Conservation (phyloP, 345 rosid genomes). For the Hypericum perforatum region DNA sequence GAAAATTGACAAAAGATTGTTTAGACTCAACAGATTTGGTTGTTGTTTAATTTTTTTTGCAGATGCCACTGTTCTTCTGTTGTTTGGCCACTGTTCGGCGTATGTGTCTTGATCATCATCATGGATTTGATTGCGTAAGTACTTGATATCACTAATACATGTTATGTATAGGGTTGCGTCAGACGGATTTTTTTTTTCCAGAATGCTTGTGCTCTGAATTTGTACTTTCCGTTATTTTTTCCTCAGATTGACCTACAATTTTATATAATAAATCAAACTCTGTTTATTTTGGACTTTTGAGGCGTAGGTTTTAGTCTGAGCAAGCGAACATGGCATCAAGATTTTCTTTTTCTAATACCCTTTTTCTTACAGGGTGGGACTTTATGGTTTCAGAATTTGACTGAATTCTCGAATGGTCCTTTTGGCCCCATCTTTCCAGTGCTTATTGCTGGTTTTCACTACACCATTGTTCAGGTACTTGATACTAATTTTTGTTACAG, state of each 20-base stretch:
- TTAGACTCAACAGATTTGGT: not conserved
- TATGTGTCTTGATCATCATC: conserved; percentile 76
- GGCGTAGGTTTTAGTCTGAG: too few relatives aligned
- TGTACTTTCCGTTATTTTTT: not conserved
- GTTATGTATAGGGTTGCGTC: not conserved
- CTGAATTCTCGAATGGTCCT: conserved; percentile 59
- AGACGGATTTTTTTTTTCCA: too few relatives aligned
- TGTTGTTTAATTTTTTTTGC: conserved; percentile 3
- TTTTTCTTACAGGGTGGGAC: conserved; percentile 71
- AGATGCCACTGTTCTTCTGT: conserved; percentile 78
- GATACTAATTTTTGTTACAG: conserved; percentile 8
- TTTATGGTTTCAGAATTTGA: conserved; percentile 88
- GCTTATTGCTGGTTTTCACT: conserved; percentile 70
- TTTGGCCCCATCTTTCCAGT: conserved; percentile 62
- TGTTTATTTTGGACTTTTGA: too few relatives aligned
- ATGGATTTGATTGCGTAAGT: conserved; percentile 80
- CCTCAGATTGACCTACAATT: too few relatives aligned
- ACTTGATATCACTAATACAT: conserved; percentile 6
- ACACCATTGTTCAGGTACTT: conserved; percentile 63
- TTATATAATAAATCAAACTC: too few relatives aligned
- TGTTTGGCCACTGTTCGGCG: conserved; percentile 70
- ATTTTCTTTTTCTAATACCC: not conserved
- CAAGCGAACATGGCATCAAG: too few relatives aligned
- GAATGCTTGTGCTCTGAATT: not conserved
- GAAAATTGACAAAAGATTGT: too few relatives aligned